Evolutionary conservation across 1,284 basidiomycete species (phyloP), one percentile per base, ranked within the genome.

Genomic region (Blastosporella zonata): DNA sequence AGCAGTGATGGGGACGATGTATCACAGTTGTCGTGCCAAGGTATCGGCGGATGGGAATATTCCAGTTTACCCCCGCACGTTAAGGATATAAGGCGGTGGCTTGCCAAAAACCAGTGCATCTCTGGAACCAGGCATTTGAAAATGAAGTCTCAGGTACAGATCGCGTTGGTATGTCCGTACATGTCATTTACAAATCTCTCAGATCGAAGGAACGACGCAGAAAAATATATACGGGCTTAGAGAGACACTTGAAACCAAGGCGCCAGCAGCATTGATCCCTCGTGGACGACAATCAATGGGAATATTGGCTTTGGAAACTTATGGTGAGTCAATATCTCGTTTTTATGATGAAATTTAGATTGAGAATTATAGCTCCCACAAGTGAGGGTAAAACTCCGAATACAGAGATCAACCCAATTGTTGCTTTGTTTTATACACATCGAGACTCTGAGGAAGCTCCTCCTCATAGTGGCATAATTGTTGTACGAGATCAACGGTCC

Each of bases 191-290:
- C 13, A 13, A 34, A 17, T 18, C 5, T 34, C 5, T 5, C 33
- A 96, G 86, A 88, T 95, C 33, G 76, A 84, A 47, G 84, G 84
- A 0, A 81, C 84, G 6, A 96, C 93, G 0, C 92, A 87, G 64
- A 69, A 72, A 29, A 85, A 87, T 55, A 73, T 77, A 12, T 88
- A 81, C 62, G 87, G 86, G 1, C 71, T 84, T 60, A 82, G 82
- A 55, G 74, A 76, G 20, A 79, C 81, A 4, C 78, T 81, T 10
- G 22, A 23, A 22, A 41, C 28, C n/a, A 70, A 56, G 23, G 57
- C 50, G 59, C 49, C 38, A 15, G 69, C 72, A 9, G 65, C 70
- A 2, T 66, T 67, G 10, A 62, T 67, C 2, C 62, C 69, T 3
- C 79, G 89, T 21, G 84, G 83, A 62, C 81, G 77, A 49, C 84